Conservation (phyloP, 2,329 filamentous ascomycete species). For the Fusarium sp. region DNA sequence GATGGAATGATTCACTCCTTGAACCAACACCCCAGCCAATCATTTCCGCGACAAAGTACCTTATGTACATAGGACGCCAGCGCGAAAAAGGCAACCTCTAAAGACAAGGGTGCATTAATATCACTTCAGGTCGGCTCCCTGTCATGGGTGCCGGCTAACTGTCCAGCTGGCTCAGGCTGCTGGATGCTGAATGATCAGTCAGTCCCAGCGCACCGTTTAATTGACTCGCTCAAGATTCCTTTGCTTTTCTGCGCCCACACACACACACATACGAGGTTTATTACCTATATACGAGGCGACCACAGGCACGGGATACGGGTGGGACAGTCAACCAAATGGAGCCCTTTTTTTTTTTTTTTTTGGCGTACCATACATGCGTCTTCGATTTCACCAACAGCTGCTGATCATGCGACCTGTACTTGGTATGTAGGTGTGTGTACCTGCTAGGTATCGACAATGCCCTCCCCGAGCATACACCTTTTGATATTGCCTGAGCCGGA, state of each 20-base stretch:
- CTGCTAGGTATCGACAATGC: slow-evolving; percentile 9
- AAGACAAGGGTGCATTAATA: slow-evolving; percentile 20
- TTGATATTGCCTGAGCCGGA: slow-evolving; percentile 19
- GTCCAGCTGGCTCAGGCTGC: slow-evolving; percentile 6
- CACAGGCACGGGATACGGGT: slow-evolving; percentile 23
- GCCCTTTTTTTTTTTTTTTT: too few species aligned
- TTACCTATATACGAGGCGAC: slow-evolving; percentile 34
- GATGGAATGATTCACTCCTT: slow-evolving; percentile 35
- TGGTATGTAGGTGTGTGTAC: not conserved
- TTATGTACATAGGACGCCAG: slow-evolving; percentile 1
- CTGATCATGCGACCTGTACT: slow-evolving; percentile 30
- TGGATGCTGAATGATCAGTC: too few species aligned
- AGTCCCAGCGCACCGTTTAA: slow-evolving; percentile 8
- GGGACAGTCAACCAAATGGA: slow-evolving; percentile 26
- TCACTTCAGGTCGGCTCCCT: slow-evolving; percentile 25
- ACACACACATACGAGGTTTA: slow-evolving; percentile 37
- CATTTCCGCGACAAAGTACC: slow-evolving; percentile 28
- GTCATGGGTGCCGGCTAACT: slow-evolving; percentile 21
- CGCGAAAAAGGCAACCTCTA: slow-evolving; percentile 16
- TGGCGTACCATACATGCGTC: slow-evolving; percentile 25
- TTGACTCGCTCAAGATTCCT: slow-evolving; percentile 32
- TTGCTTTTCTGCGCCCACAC: slow-evolving; percentile 23
- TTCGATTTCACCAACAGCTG: slow-evolving; percentile 33
- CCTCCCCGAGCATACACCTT: not conserved
- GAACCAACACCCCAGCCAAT: slow-evolving; percentile 8